These are phyloP conservation scores for Lepraria neglecta DNA, from an alignment of 495 filamentous ascomycete genomes.

Conservation along the genomic window DNA sequence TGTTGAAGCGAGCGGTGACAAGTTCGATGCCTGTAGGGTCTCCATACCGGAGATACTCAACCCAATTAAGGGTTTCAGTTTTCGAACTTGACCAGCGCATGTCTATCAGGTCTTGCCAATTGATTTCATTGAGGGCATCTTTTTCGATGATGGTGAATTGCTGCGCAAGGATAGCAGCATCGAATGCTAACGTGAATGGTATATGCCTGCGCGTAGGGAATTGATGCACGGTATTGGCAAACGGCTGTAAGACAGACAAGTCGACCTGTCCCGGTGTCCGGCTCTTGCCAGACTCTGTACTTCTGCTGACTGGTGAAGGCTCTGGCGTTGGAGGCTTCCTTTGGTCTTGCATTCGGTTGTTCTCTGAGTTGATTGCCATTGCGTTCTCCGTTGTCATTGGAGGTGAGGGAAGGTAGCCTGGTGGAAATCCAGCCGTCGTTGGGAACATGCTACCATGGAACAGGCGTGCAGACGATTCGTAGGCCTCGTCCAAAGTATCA, in stretches of 20 bases:
- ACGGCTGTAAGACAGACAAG: conserved; percentile 22
- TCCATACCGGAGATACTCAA: conserved; percentile 78
- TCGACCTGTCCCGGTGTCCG: conserved; percentile 22
- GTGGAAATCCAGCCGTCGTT: conserved; percentile 49
- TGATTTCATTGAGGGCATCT: conserved; percentile 89
- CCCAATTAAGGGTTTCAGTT: conserved; percentile 64
- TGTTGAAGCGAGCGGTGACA: conserved; percentile 93
- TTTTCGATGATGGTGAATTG: conserved; percentile 95
- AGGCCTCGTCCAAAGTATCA: conserved; percentile 40
- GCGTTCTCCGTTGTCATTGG: conserved; percentile 66
- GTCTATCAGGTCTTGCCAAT: conserved; percentile 96
- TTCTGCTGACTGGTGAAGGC: conserved; percentile 39
- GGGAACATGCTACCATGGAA: conserved; percentile 35
- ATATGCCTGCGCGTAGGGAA: conserved; percentile 51
- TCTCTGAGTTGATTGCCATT: conserved; percentile 41
- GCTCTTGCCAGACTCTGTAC: conserved; percentile 18
- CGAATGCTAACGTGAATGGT: conserved; percentile 87
- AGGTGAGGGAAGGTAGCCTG: conserved; percentile 72
- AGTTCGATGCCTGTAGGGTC: conserved; percentile 85
- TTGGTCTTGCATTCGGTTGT: conserved; percentile 39
- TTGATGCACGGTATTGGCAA: conserved; percentile 26
- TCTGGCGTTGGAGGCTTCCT: conserved; percentile 47
- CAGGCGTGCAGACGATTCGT: conserved; percentile 35
- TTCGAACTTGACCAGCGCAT: conserved; percentile 82
- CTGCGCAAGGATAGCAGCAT: conserved; percentile 82